phyloP scores from a whole-genome alignment of 148 eudicot species.

The Rhododendron williamsianum region DNA sequence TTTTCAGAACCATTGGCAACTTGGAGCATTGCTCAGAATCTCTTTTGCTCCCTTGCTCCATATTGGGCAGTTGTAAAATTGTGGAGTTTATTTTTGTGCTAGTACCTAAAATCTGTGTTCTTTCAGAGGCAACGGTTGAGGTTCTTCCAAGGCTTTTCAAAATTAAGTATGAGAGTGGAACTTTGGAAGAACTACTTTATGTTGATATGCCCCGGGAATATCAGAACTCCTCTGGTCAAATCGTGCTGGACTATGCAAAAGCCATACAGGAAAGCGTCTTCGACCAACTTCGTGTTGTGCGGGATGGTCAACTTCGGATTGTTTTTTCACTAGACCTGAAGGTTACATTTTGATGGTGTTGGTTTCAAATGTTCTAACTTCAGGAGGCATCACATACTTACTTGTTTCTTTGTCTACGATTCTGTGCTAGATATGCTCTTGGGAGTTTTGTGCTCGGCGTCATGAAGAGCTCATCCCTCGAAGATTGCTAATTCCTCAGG shows the following conservation, averaged over 20 bases:
- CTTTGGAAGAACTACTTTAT: constrained; percentile 84
- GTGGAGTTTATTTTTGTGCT: not conserved
- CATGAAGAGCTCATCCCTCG: constrained; percentile 96
- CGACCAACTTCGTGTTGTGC: constrained; percentile 93
- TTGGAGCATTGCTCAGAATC: not conserved
- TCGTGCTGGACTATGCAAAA: constrained; percentile 86
- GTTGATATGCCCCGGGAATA: constrained; percentile 91
- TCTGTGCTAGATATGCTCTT: constrained; percentile 69
- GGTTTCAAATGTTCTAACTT: not conserved
- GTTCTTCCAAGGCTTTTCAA: constrained; percentile 94
- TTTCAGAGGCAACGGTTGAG: constrained; percentile 92
- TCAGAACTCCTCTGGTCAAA: constrained; percentile 84
- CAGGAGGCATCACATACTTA: not conserved
- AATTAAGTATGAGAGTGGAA: constrained; percentile 91
- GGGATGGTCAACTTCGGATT: constrained; percentile 94
- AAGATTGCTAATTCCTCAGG: constrained; percentile 87
- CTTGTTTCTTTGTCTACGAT: not conserved
- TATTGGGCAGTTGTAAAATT: not conserved
- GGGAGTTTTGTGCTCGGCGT: constrained; percentile 97
- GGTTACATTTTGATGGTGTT: constrained; percentile 36
- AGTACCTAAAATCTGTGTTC: constrained; percentile 2
- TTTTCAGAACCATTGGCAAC: not conserved
- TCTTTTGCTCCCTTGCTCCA: not conserved
- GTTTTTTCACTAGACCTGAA: constrained; percentile 87
- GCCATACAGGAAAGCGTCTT: constrained; percentile 93